Percentiles rank a stretch among this genome's conserved stretches.
Conservation (phyloP, 106 monocot species). For the Triglochin maritima region DNA sequence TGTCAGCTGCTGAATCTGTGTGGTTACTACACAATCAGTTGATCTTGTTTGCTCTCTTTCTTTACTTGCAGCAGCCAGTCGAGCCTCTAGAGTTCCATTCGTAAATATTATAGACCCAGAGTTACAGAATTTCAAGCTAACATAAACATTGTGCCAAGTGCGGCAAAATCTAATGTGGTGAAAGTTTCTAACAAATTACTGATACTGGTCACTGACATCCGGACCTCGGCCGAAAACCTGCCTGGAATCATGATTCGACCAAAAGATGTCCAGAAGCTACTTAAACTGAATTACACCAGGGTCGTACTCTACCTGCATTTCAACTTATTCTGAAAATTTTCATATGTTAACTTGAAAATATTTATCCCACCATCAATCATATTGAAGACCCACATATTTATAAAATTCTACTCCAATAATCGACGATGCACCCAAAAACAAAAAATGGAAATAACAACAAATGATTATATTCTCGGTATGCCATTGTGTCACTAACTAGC, state of each 20-base stretch:
- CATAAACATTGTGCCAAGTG: no score
- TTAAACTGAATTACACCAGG: slow-evolving; percentile 63
- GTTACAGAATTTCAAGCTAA: background rate
- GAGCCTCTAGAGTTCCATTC: slow-evolving; percentile 66
- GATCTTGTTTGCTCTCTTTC: slow-evolving; percentile 78
- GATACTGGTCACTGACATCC: slow-evolving; percentile 86
- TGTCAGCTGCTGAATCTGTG: slow-evolving; percentile 63
- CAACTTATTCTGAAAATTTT: no score
- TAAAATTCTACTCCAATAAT: no score
- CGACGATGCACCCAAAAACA: no score
- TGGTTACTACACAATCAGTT: slow-evolving; percentile 58
- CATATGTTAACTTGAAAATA: no score
- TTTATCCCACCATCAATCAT: no score
- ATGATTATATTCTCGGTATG: no score
- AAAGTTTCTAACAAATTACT: slow-evolving; percentile 25
- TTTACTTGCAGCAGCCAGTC: slow-evolving; percentile 72
- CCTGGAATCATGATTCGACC: slow-evolving; percentile 86
- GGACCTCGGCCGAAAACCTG: slow-evolving; percentile 94
- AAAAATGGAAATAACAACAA: no score
- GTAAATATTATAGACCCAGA: slow-evolving; percentile 84
- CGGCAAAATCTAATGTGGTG: no score
- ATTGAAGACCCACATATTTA: no score
- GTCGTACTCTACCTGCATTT: slow-evolving; percentile 76
- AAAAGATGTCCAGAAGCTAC: slow-evolving; percentile 82
- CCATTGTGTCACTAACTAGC: no score